Conservation (phyloP, 768 basidiomycete genomes). For the Arthromyces matolae region DNA sequence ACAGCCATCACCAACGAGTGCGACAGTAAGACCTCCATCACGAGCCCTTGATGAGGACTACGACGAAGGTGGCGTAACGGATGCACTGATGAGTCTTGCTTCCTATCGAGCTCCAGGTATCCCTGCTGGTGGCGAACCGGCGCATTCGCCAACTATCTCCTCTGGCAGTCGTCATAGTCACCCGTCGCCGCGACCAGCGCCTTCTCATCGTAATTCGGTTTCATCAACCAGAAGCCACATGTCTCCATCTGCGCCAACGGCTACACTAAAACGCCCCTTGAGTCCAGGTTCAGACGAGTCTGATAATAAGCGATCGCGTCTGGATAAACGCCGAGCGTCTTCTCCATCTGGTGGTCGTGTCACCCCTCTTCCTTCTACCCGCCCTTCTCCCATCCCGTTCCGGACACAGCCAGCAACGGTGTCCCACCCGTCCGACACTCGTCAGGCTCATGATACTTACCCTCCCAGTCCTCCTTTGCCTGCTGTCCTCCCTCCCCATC, state of each 20-base stretch:
- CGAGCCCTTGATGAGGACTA: conserved; percentile 89
- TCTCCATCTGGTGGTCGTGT: conserved; percentile 48
- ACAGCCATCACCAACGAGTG: conserved; percentile 69
- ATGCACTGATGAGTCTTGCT: conserved; percentile 75
- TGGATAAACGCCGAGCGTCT: conserved; percentile 55
- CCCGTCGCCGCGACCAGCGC: conserved; percentile 44
- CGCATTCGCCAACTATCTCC: conserved; percentile 58
- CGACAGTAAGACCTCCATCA: conserved; percentile 54
- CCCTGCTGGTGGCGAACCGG: conserved; percentile 29
- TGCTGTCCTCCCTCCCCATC: conserved; percentile 67
- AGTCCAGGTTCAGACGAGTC: conserved; percentile 65
- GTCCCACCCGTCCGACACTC: conserved; percentile 66
- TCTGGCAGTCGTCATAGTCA: conserved; percentile 52
- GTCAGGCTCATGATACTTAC: conserved; percentile 45
- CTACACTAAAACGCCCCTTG: conserved; percentile 60
- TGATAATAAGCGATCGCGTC: conserved; percentile 58
- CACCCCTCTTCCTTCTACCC: conserved; percentile 56
- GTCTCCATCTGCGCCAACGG: conserved; percentile 50
- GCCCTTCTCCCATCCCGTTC: conserved; percentile 72
- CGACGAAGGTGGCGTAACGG: conserved; percentile 76
- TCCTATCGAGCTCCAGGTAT: conserved; percentile 33
- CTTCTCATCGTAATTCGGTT: conserved; percentile 61
- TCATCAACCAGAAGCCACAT: conserved; percentile 63
- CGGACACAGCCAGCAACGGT: conserved; percentile 53
- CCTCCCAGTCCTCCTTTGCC: conserved; percentile 52